Conservation (phyloP, 495 filamentous ascomycete genomes). For the Xylaria sp. region DNA sequence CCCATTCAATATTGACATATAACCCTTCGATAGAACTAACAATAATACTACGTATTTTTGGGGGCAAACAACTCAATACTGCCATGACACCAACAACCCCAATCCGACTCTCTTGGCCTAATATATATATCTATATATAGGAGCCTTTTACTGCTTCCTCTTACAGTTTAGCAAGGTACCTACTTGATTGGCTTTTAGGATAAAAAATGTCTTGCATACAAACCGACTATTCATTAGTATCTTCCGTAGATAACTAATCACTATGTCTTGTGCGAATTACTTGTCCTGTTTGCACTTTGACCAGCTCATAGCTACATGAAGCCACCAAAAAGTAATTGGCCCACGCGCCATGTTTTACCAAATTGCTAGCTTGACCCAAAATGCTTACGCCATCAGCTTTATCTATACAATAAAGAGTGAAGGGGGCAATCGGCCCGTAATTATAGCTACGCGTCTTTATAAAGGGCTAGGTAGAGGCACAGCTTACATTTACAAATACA, state of each 20-base stretch:
- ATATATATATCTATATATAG: too few relatives aligned
- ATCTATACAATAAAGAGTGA: neutral
- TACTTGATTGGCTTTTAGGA: too few relatives aligned
- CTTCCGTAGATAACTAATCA: neutral
- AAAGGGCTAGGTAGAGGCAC: neutral
- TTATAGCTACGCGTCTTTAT: neutral
- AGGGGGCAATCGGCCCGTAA: neutral
- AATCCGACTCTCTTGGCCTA: too few relatives aligned
- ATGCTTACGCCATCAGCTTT: neutral
- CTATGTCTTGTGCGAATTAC: neutral
- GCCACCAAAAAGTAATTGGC: neutral
- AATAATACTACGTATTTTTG: neutral
- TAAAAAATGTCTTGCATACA: neutral
- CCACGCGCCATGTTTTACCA: neutral
- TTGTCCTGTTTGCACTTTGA: neutral
- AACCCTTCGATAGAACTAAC: neutral
- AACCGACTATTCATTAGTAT: neutral
- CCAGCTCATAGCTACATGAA: neutral
- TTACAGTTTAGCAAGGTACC: neutral
- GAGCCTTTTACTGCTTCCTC: neutral
- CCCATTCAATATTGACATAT: neutral
- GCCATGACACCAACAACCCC: neutral
- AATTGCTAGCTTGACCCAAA: neutral
- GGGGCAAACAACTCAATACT: neutral
- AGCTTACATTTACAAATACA: neutral